Evolutionary conservation across 108 stramenopile genomes (phyloP).

Genomic region (Bacterosira constricta): DNA sequence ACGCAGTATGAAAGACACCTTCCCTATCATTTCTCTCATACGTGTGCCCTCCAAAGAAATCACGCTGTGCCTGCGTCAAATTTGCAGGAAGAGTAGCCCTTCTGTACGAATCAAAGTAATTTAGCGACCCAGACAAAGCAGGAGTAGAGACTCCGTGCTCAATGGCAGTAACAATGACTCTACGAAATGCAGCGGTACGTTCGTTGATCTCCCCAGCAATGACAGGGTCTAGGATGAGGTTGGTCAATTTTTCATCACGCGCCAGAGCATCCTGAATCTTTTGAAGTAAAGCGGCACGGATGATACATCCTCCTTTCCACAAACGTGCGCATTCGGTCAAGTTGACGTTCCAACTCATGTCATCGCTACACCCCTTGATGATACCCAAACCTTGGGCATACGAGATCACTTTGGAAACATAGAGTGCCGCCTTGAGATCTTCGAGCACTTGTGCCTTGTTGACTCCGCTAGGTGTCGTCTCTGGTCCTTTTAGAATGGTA

Average conservation of each 20-base stretch:
- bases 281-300: constrained; percentile 91
- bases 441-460: constrained; percentile 89
- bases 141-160: constrained; percentile 92
- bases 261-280: constrained; percentile 92
- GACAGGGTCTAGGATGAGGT: constrained; percentile 92
- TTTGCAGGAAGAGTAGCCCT: constrained; percentile 90
- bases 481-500: constrained; percentile 86
- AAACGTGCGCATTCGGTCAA: constrained; percentile 92
- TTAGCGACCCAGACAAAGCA: constrained; percentile 85
- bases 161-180: constrained; percentile 90
- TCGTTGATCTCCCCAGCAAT: constrained; percentile 87
- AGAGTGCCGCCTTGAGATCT: constrained; percentile 92
- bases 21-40: constrained; percentile 88
- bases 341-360: constrained; percentile 91
- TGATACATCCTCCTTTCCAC: constrained; percentile 99
- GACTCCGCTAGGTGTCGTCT: constrained; percentile 57
- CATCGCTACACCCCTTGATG: constrained; percentile 89
- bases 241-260: constrained; percentile 72
- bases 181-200: constrained; percentile 90
- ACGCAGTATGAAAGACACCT: constrained; percentile 90
- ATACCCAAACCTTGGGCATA: constrained; percentile 97
- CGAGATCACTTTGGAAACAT: constrained; percentile 96
- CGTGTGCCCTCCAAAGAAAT: constrained; percentile 99
- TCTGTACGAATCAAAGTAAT: constrained; percentile 97
- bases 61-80: constrained; percentile 97